Conservation (phyloP, 2,329 filamentous ascomycete genomes). For the Xylariaceae sp. region DNA sequence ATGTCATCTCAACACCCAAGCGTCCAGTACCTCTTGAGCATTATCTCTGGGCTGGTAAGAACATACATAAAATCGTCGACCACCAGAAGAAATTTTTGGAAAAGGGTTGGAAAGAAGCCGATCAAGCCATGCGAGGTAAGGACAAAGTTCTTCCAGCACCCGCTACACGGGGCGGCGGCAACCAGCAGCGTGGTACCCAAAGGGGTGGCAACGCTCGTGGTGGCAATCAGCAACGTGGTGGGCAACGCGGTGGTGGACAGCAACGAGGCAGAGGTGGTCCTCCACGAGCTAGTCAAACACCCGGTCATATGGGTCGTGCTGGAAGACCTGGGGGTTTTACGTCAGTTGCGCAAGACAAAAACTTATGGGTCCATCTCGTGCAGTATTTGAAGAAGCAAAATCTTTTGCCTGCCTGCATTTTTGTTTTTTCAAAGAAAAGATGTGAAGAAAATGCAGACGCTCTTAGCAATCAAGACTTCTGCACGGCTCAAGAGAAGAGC, state of each 20-base stretch:
- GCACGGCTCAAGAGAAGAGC: slow-evolving; percentile 91
- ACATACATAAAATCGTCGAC: slow-evolving; percentile 93
- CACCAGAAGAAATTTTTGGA: slow-evolving; percentile 91
- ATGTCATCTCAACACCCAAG: slow-evolving; percentile 97
- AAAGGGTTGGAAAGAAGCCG: slow-evolving; percentile 93
- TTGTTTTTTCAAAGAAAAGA: slow-evolving; percentile 97
- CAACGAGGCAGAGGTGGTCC: slow-evolving; percentile 62
- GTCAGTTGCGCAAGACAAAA: slow-evolving; percentile 92
- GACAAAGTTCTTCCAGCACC: slow-evolving; percentile 65
- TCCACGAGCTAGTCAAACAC: slow-evolving; percentile 64
- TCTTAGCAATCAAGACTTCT: slow-evolving; percentile 93
- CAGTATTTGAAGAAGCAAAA: slow-evolving; percentile 87
- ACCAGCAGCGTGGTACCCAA: slow-evolving; percentile 55
- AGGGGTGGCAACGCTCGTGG: slow-evolving; percentile 56
- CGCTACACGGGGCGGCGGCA: slow-evolving; percentile 54
- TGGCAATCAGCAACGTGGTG: slow-evolving; percentile 55
- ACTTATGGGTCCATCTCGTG: slow-evolving; percentile 94
- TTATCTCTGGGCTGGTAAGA: slow-evolving; percentile 93
- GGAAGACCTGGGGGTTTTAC: slow-evolving; percentile 86
- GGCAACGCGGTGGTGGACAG: slow-evolving; percentile 57
- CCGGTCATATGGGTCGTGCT: slow-evolving; percentile 87
- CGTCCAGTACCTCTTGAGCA: slow-evolving; percentile 94
- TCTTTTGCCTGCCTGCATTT: slow-evolving; percentile 91
- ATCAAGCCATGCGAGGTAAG: slow-evolving; percentile 78
- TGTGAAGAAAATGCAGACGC: slow-evolving; percentile 98